Percentiles rank a stretch among this genome's conserved stretches.
Evolutionary conservation across 129 eudicot species (phyloP).

Genomic region (Flaveria ramosissima): DNA sequence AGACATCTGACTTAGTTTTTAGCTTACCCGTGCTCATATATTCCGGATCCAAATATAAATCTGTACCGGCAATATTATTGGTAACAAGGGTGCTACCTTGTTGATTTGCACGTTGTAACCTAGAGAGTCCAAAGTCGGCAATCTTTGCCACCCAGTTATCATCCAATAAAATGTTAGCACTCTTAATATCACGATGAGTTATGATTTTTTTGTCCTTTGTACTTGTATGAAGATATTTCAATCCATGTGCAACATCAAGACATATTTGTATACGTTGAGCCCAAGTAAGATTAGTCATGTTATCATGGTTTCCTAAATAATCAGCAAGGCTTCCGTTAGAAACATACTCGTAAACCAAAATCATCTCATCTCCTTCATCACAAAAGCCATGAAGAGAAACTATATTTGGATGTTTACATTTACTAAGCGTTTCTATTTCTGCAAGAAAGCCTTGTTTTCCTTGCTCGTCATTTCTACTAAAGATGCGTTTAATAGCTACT

Average conservation of each 20-base stretch:
- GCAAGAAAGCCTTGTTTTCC: background rate
- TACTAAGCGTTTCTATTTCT: background rate
- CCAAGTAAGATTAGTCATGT: background rate
- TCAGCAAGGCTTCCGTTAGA: constrained; percentile 3
- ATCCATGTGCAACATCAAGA: constrained; percentile 6
- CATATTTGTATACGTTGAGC: constrained; percentile 13
- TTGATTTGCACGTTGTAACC: background rate
- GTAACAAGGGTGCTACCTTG: constrained; percentile 10
- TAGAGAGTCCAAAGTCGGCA: constrained; percentile 3
- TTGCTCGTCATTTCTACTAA: background rate
- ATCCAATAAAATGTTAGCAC: background rate
- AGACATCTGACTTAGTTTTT: background rate
- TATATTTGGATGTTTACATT: background rate
- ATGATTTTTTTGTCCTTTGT: background rate
- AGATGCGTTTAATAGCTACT: constrained; percentile 1
- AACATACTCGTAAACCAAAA: background rate
- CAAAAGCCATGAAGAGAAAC: background rate
- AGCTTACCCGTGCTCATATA: background rate
- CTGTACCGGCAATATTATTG: background rate
- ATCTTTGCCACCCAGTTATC: constrained; percentile 1
- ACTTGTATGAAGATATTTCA: background rate
- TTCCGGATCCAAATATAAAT: background rate
- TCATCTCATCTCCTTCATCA: background rate
- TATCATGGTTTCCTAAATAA: background rate
- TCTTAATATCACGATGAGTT: too few relatives aligned